Evolutionary conservation across 2,329 filamentous ascomycete genomes (phyloP).

Genomic region (Blumeria hordei): DNA sequence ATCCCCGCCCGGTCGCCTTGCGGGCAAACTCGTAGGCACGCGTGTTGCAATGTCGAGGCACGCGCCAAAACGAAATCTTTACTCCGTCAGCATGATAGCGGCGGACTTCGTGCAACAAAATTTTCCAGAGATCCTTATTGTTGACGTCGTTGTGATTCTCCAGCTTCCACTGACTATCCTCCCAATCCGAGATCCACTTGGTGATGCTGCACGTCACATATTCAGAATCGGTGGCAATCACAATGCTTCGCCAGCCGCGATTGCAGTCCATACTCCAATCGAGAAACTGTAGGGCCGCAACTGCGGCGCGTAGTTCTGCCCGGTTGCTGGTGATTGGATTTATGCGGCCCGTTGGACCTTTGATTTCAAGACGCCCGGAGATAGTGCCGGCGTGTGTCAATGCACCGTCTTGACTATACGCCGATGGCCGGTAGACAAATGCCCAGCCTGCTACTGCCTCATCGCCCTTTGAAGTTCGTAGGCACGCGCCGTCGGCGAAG

Average conservation of each 20-base stretch:
- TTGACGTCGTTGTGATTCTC: constrained; percentile 16
- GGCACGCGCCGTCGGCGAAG: constrained; percentile 23
- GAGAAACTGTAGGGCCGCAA: constrained; percentile 23
- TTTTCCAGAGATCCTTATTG: constrained; percentile 28
- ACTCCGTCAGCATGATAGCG: constrained; percentile 12
- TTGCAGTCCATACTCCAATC: constrained; percentile 19
- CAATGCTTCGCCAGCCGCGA: constrained; percentile 17
- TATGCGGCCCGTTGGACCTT: constrained; percentile 19
- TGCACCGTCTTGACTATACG: constrained; percentile 3
- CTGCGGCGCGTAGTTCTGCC: constrained; percentile 29
- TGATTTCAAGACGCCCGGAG: constrained; percentile 18
- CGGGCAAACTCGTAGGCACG: constrained; percentile 16
- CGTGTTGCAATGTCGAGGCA: constrained; percentile 20
- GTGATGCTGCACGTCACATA: constrained; percentile 25
- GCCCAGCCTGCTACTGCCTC: constrained; percentile 20
- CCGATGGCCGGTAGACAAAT: constrained; percentile 11
- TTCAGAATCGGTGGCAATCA: constrained; percentile 29
- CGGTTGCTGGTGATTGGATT: constrained; percentile 24
- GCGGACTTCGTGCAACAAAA: constrained; percentile 20
- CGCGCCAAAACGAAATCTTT: constrained; percentile 23
- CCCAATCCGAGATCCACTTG: constrained; percentile 20
- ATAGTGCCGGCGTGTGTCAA: constrained; percentile 5
- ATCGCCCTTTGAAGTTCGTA: constrained; percentile 18
- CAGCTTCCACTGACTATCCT: constrained; percentile 21
- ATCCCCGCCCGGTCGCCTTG: background rate